Evolutionary conservation across 2,329 filamentous ascomycete species (phyloP), one percentile per base, ranked within the genome.

Genomic region (Blastomyces gilchristii): DNA sequence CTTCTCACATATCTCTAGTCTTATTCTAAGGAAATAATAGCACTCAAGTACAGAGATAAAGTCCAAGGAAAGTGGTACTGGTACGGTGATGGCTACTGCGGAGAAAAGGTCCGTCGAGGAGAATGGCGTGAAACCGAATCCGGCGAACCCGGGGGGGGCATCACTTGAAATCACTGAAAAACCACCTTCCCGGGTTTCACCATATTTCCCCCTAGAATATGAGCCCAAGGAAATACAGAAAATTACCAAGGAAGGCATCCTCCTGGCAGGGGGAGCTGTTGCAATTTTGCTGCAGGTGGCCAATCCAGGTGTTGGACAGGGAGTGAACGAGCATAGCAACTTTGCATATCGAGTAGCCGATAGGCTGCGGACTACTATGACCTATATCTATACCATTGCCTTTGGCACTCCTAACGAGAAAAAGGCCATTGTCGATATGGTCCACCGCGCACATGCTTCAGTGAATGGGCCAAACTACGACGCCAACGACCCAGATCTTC

Each of bases 201-300:
- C 37, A 31, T 62, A 56, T 37, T 56, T 47, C 37, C 18, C 49
- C 18, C 60, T 60, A 16, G 64, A 68, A 53, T 72, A 74, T 63
- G 61, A 70, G 41, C 69, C 69, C 37, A 68, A 69, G 43, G 66
- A 70, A 41, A 67, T 76, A 43, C 69, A 70, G 47, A 69, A 70
- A 41, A 69, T 77, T 50, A 69, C 75, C 14, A 70, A 69, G 52
- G 72, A 77, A 63, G 72, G 66, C 39, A 72, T 76, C 50, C 62
- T 76, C 11, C 68, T 76, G 47, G 73, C 71, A n/a, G 73, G 71
- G 16, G 74, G 73, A 4, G 74, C 71, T 0, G 71, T 68, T 6
- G 74, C 76, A 25, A 76, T 78, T 57, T 69, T 78, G 2, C 71
- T 77, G 11, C 76, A 78, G 63, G 72, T 77, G n/a, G 75, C 76